Base-by-base conservation (phyloP, 441 rosid genomes). In the Breynia disticha region DNA sequence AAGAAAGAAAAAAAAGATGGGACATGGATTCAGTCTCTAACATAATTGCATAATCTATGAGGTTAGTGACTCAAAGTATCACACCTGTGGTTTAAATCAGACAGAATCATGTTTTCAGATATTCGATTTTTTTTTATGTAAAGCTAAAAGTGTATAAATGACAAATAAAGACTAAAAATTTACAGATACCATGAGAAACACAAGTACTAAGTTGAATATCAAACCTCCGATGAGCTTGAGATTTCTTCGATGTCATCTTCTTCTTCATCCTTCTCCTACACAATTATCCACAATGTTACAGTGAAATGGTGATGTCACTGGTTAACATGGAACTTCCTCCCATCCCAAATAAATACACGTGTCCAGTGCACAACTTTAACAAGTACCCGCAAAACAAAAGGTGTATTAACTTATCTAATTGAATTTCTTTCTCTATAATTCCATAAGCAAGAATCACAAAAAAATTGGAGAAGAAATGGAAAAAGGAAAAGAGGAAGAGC, bases 191-290 rank as follows among this genome's bases (percentile, higher is more conserved):
- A 11, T 2, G 20, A 11, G 13, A 12, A n/a, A 32, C 28, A 41
- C 20, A 41, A 35, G 21, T 42, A 21, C 35, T 24, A 45, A 14
- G 16, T 22, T 19, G 46, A 13, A 28, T 48, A 12, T 51, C 62
- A 19, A 56, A 76, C 89, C 89, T 76, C 62, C 7, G 78, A 60
- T 53, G 76, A 52, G 77, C 70, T 76, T 39, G 89, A 72, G 56
- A 70, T 62, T 62, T 75, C 80, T 67, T 77, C 76, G 52, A 77
- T 72, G 57, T 71, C 75, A n/a, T 75, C 84, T 19, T 63, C 78
- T 56, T 74, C 80, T 13, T 75, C 84, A 19, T 66, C 78, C 56
- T 74, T 78, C 47, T 62, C 68, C 88, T 79, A 52, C 71, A 73
- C 60, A 18, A 49, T 48, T 20, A 11, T 41, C 44, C 3, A 41